These are phyloP conservation scores for Paramecium tetraurelia DNA, from an alignment of 73 alveolate species.

Conservation along the genomic window DNA sequence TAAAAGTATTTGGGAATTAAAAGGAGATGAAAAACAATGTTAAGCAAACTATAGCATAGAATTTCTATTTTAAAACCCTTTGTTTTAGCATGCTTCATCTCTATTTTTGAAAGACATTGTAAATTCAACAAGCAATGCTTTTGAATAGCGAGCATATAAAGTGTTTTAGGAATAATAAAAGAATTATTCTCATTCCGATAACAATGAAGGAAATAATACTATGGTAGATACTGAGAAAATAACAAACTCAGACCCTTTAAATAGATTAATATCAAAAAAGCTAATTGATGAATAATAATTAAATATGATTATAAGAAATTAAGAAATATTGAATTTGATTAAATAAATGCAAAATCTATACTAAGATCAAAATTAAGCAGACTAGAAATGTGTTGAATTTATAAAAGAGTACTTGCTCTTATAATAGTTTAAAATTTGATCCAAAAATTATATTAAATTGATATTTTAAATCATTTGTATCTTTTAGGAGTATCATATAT, in stretches of 20 bases:
- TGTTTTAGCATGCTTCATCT: neutral
- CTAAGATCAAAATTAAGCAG: neutral
- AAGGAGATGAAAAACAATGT: neutral
- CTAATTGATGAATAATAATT: neutral
- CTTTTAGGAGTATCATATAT: constrained; percentile 52
- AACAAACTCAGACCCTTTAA: neutral
- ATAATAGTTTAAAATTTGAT: neutral
- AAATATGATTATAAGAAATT: neutral
- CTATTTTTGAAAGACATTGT: constrained; percentile 18
- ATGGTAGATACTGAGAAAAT: neutral
- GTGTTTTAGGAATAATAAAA: neutral
- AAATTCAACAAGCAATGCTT: neutral
- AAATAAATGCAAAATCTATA: neutral
- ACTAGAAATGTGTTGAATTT: constrained; percentile 25
- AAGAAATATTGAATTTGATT: neutral
- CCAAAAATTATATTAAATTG: neutral
- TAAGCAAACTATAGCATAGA: constrained; percentile 38
- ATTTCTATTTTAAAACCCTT: neutral
- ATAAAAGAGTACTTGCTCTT: constrained; percentile 3
- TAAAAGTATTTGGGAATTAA: constrained; percentile 16
- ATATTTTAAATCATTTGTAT: constrained; percentile 18
- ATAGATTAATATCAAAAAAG: neutral
- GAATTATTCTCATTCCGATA: neutral
- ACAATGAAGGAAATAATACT: neutral
- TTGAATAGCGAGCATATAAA: neutral